Conservation (phyloP, 352 stramenopile genomes). For the Phytophthora sp. region DNA sequence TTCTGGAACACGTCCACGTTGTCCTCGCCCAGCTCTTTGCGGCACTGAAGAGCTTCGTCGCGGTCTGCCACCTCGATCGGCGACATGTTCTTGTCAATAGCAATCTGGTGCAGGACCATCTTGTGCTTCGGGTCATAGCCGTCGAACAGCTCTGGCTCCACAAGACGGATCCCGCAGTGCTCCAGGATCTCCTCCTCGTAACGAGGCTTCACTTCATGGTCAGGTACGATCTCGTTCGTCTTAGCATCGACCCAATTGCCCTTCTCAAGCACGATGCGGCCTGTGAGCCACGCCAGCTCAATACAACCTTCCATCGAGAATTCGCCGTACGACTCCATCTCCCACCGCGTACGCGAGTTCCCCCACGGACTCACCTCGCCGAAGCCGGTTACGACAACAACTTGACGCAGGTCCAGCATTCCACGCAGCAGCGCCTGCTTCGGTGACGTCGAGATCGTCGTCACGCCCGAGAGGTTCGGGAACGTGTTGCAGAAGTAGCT, state of each 20-base stretch:
- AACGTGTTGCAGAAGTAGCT: constrained; percentile 79
- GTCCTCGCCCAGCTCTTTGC: constrained; percentile 78
- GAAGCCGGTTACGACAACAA: constrained; percentile 87
- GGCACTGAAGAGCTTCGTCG: constrained; percentile 86
- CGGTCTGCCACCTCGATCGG: constrained; percentile 84
- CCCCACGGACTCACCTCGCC: constrained; percentile 89
- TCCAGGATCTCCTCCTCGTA: constrained; percentile 88
- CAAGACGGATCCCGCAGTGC: constrained; percentile 83
- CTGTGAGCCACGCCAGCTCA: constrained; percentile 87
- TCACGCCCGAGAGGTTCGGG: constrained; percentile 54
- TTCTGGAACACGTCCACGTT: constrained; percentile 86
- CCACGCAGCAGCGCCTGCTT: constrained; percentile 57
- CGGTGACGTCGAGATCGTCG: constrained; percentile 39
- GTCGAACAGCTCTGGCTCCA: constrained; percentile 88
- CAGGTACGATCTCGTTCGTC: constrained; percentile 78
- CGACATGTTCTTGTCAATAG: constrained; percentile 91
- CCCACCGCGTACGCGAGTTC: constrained; percentile 86
- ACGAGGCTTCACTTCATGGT: constrained; percentile 77
- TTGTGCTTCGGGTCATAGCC: constrained; percentile 91
- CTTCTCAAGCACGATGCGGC: constrained; percentile 83
- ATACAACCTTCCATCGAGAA: constrained; percentile 91
- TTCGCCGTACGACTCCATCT: constrained; percentile 91
- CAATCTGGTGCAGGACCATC: constrained; percentile 84
- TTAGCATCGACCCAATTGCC: constrained; percentile 86
- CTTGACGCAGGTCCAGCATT: constrained; percentile 86